Conservation (phyloP, 2,329 filamentous ascomycete genomes). For the Fusarium bactridioides region DNA sequence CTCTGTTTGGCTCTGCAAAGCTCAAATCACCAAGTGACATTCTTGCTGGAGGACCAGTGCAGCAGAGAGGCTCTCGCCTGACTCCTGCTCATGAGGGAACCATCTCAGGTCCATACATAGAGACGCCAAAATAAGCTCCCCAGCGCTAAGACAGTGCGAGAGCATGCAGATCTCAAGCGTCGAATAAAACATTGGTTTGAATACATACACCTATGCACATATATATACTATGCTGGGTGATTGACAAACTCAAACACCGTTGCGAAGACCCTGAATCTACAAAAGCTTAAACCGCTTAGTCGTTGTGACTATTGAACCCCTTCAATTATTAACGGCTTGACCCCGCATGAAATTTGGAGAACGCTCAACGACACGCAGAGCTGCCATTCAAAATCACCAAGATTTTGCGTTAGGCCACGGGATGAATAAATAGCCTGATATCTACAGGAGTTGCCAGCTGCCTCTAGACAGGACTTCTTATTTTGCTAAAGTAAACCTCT, state of each 20-base stretch:
- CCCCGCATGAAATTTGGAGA: background rate
- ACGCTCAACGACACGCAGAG: background rate
- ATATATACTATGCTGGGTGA: background rate
- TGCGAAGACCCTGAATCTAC: background rate
- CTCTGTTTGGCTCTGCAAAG: background rate
- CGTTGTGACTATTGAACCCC: background rate
- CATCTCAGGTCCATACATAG: background rate
- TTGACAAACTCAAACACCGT: background rate
- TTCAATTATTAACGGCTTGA: background rate
- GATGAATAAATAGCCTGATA: background rate
- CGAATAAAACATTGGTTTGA: background rate
- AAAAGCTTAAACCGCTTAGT: background rate
- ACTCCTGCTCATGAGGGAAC: background rate
- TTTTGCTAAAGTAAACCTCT: background rate
- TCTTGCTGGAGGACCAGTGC: background rate
- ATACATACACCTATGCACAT: background rate
- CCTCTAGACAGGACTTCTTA: background rate
- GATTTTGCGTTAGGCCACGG: background rate
- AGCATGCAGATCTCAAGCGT: background rate
- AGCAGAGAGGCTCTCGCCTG: background rate
- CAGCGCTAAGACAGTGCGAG: background rate
- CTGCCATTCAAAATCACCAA: background rate
- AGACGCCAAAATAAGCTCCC: background rate
- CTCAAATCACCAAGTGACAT: background rate
- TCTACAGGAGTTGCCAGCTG: background rate